Base-by-base conservation (phyloP, 2,329 filamentous ascomycete genomes). In the Colletotrichum orbiculare region DNA sequence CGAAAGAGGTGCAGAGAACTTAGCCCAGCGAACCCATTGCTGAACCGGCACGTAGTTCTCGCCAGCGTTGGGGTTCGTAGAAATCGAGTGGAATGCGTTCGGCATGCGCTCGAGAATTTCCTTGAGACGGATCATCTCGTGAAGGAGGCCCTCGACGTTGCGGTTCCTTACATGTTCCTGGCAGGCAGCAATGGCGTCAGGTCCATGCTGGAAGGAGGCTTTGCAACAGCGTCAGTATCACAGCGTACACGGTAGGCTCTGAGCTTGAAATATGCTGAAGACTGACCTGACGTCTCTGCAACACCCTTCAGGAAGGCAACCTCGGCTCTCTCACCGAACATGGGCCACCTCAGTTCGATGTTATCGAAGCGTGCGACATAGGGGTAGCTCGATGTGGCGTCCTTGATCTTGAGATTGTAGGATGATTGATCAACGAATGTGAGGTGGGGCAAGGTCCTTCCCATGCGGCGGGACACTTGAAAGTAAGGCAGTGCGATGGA, bases 111-210 rank as follows among this genome's bases (percentile, higher is more conserved):
- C 83, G 3, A 85, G 76, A 2, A 85, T 83, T 58, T 85, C 82
- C 60, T 85, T 85, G 0, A 85, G 73, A 2, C 80, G 76, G 48
- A 86, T 77, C 76, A 86, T 78, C 54, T 84, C 82, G 6, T 77
- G 78, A 4, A 86, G 75, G 0, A 86, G 78, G 1, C 78, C 80
- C 62, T 85, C 82, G 17, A 80, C 71, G 46, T 85, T 81, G 41
- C 76, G 75, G 64, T 80, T 83, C 83, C 85, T 85, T 38, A 85
- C 83, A 46, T 82, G 77, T 61, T 85, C 83, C 70, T 86, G 83
- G 41, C 82, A 85, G 4, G 79, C 79, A 1, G 83, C 82, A 39
- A 85, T 84, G 37, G 82, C 81, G 60, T 83, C 82, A 0, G 81
- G 80, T 1, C 82, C 82, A 66, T 84, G 80, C 54, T 84, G 82